Evolutionary conservation across 306 rosid genomes (phyloP).

Genomic region (Rosa persica): DNA sequence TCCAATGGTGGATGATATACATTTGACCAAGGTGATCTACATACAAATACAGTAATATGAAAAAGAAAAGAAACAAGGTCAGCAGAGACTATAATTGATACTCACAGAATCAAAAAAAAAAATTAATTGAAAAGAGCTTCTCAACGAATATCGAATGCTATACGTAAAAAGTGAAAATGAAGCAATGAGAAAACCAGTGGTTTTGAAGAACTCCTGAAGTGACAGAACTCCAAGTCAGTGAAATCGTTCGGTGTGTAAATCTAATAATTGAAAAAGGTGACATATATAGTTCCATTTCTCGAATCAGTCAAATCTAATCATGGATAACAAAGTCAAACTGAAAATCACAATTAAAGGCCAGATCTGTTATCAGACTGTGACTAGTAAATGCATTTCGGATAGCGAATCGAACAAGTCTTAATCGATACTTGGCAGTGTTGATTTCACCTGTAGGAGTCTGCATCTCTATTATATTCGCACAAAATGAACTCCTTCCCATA

Average conservation of each 20-base stretch:
- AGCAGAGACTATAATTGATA: neutral
- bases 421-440: neutral
- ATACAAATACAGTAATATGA: conserved; percentile 19
- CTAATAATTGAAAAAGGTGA: neutral
- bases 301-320: neutral
- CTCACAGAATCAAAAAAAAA: neutral
- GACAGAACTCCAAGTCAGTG: neutral
- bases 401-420: neutral
- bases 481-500: conserved; percentile 80
- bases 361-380: neutral
- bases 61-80: neutral
- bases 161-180: too few species aligned
- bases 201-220: too few species aligned
- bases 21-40: conserved; percentile 98
- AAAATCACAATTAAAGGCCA: conserved; percentile 4
- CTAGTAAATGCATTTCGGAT: neutral
- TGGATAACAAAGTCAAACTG: neutral
- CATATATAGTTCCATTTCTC: neutral
- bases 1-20: conserved; percentile 80
- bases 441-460: conserved; percentile 82
- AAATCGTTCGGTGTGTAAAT: neutral
- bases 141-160: neutral
- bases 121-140: neutral
- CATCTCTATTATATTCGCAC: conserved; percentile 97
- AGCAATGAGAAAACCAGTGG: neutral